Conservation (phyloP, 164 flowering plant species). For the Saururus chinensis region DNA sequence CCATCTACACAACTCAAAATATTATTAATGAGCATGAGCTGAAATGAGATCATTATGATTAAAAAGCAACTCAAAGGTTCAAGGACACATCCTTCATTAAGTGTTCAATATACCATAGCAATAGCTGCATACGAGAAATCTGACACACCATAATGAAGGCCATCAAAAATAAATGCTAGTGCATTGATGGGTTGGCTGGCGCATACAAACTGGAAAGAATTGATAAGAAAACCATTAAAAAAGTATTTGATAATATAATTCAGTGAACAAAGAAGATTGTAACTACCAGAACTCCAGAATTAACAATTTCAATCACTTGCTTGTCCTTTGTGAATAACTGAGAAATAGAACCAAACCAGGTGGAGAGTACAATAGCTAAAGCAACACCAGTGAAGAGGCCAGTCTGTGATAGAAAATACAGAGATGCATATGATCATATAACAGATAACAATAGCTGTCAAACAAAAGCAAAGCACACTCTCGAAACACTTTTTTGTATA, state of each 20-base stretch:
- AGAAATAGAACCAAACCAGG: slow-evolving; percentile 57
- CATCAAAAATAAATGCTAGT: slow-evolving; percentile 81
- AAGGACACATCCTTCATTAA: not conserved
- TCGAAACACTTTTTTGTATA: not conserved
- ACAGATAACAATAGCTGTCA: not conserved
- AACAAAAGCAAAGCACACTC: not conserved
- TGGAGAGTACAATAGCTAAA: slow-evolving; percentile 50
- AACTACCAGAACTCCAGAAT: slow-evolving; percentile 66
- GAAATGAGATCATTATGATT: not conserved
- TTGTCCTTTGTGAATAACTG: slow-evolving; percentile 66
- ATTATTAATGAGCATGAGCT: not conserved
- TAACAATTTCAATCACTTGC: slow-evolving; percentile 59
- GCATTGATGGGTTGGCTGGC: slow-evolving; percentile 89
- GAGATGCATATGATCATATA: not conserved
- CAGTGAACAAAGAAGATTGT: not conserved
- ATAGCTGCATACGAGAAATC: slow-evolving; percentile 80
- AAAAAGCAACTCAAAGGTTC: not conserved
- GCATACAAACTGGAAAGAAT: slow-evolving; percentile 64
- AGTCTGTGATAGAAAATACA: slow-evolving; percentile 28
- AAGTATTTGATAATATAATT: not conserved
- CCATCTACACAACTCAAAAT: slow-evolving; percentile 30
- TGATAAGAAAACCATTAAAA: slow-evolving; percentile 1
- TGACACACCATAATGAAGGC: slow-evolving; percentile 89
- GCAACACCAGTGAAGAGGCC: slow-evolving; percentile 58
- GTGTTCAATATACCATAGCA: slow-evolving; percentile 48